Evolutionary conservation across 257 asterid species (phyloP).

Genomic region (Salvia hispanica): DNA sequence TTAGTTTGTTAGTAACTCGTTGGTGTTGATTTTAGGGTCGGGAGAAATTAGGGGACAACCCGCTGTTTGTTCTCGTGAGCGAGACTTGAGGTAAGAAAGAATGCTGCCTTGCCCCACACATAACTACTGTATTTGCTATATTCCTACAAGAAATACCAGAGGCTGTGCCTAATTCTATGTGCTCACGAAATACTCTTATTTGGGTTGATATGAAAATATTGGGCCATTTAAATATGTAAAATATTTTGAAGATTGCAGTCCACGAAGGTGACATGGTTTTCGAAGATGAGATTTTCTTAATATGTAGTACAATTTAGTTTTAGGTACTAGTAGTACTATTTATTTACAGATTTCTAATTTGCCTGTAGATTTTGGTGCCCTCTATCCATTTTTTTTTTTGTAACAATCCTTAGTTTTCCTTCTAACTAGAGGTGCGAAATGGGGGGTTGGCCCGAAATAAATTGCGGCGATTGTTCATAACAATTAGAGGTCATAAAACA

Average conservation of each 20-base stretch:
- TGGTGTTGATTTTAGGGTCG: slow-evolving; percentile 59
- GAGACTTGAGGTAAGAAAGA: slow-evolving; percentile 29
- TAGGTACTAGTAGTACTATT: no score
- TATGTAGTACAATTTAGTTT: no score
- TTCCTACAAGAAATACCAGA: background rate
- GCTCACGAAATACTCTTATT: slow-evolving; percentile 11
- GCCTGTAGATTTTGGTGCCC: no score
- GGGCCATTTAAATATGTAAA: no score
- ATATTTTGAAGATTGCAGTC: no score
- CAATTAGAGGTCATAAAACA: background rate
- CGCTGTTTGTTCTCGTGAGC: slow-evolving; percentile 79
- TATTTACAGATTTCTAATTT: no score
- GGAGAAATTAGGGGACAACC: slow-evolving; percentile 63
- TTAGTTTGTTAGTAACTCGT: background rate
- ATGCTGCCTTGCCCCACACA: background rate
- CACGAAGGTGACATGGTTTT: no score
- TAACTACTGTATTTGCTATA: slow-evolving; percentile 9
- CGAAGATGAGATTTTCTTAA: no score
- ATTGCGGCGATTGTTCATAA: background rate
- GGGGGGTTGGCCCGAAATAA: no score
- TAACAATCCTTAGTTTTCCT: no score
- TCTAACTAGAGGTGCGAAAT: no score
- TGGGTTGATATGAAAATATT: background rate
- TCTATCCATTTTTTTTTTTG: no score
- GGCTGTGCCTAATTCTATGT: slow-evolving; percentile 9